Base-by-base conservation (phyloP, 805 yeast species). In the Myxozyma neotropica region DNA sequence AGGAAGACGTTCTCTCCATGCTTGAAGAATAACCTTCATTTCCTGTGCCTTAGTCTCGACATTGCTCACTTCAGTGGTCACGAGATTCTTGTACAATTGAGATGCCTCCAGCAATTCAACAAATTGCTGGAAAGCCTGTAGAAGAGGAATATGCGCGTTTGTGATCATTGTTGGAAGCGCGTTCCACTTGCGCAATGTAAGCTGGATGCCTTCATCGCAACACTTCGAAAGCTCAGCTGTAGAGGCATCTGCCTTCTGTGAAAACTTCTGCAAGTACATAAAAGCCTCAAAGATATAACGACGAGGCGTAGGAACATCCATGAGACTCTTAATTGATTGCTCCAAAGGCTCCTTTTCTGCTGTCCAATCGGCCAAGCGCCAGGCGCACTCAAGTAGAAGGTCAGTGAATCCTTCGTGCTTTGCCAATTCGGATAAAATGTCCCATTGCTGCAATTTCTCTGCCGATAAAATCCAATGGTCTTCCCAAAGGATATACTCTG, bases 311-410 rank as follows among this genome's bases (percentile, higher is more conserved):
- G 99, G 98, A 26, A 92, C 97, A 74, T 94, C 99, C 96, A 94
- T 91, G 4, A 94, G 96, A 44, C 95, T 88, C 73, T 91, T 89
- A 26, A 94, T 96, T 1, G 96, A 87, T 69, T 89, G 96, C 70
- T 92, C 97, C 39, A 94, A 77, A 0, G 98, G 94, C 65, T 93
- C 98, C 64, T 92, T 82, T 69, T 95, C 99, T 7, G 95, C 86
- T 61, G 86, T 87, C 99, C 99, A 94, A 70, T 94, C 98, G 6
- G 99, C 97, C 40, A 94, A 96, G 70, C 99, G 81, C 99, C 99
- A 94, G 39, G 98, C 99, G 80, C 99, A 95, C 73, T 94, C 99
- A n/a, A 94, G 78, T 26, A 95, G 76, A 65, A 94, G 78, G 70
- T 94, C 99, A 0, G 97, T 91, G 71, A 93, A 95, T 0, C 97